Percentiles rank a stretch among this genome's conserved stretches.
Evolutionary conservation across 2,329 filamentous ascomycete genomes (phyloP).

Genomic region (Fusarium verticillioides): DNA sequence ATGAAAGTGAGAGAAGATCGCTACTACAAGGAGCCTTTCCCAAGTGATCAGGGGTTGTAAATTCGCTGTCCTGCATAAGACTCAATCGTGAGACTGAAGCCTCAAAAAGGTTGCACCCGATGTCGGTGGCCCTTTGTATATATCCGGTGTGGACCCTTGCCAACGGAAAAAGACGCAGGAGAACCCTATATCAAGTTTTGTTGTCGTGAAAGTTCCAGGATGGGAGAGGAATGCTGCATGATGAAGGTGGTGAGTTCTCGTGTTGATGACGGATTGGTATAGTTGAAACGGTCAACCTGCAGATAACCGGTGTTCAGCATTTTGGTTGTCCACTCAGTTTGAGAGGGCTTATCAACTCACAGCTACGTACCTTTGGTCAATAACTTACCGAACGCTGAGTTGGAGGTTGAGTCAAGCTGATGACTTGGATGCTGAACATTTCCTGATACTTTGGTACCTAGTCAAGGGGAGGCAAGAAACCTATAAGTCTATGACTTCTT

Average conservation of each 20-base stretch:
- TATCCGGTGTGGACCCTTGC: constrained; percentile 13
- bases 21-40: background rate
- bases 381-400: background rate
- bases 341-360: constrained; percentile 13
- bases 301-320: constrained; percentile 13
- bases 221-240: background rate
- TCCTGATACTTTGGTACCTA: background rate
- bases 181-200: background rate
- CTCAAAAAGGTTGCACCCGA: constrained; percentile 16
- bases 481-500: background rate
- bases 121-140: constrained; percentile 9
- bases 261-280: constrained; percentile 22
- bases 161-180: constrained; percentile 8
- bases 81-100: constrained; percentile 8
- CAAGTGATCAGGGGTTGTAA: constrained; percentile 1
- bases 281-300: constrained; percentile 19
- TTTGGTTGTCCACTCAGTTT: constrained; percentile 6
- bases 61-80: constrained; percentile 7
- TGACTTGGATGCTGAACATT: background rate
- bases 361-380: background rate
- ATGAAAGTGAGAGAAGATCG: constrained; percentile 11
- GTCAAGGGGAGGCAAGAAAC: background rate
- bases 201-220: background rate
- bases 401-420: background rate
- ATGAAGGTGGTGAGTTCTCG: background rate